Conservation (phyloP, 306 rosid species). For the Fragaria vesca region DNA sequence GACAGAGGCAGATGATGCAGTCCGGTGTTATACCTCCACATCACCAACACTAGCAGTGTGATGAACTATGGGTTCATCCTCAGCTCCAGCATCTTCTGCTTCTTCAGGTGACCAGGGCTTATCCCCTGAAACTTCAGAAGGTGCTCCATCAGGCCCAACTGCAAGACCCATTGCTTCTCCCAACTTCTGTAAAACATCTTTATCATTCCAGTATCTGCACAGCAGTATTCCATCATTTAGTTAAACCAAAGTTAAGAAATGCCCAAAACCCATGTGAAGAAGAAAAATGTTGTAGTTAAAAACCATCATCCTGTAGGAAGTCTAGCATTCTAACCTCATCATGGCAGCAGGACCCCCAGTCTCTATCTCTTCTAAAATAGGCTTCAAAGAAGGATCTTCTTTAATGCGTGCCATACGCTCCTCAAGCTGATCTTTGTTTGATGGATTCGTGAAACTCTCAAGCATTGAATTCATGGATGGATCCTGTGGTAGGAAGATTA, state of each 20-base stretch:
- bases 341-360: slow-evolving; percentile 95
- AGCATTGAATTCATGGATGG: slow-evolving; percentile 89
- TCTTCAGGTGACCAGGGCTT: slow-evolving; percentile 69
- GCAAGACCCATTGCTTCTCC: slow-evolving; percentile 31
- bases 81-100: slow-evolving; percentile 75
- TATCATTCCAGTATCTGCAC: slow-evolving; percentile 88
- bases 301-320: background rate
- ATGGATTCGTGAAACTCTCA: slow-evolving; percentile 75
- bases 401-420: slow-evolving; percentile 94
- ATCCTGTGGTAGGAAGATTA: slow-evolving; percentile 53
- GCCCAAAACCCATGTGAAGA: slow-evolving; percentile 6
- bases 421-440: slow-evolving; percentile 86
- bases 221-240: slow-evolving; percentile 20
- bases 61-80: slow-evolving; percentile 94
- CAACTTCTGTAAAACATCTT: slow-evolving; percentile 29
- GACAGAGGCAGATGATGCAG: background rate
- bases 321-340: slow-evolving; percentile 73
- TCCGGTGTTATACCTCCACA: slow-evolving; percentile 54
- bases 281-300: slow-evolving; percentile 11
- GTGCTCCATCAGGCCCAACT: slow-evolving; percentile 12
- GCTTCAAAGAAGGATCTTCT: slow-evolving; percentile 97
- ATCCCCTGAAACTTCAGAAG: slow-evolving; percentile 58
- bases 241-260: slow-evolving; percentile 7
- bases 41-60: slow-evolving; percentile 97
- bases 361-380: slow-evolving; percentile 94